Evolutionary conservation across 2,329 filamentous ascomycete species (phyloP), one percentile per base, ranked within the genome.

Genomic region (Camptophora hylomeconis): DNA sequence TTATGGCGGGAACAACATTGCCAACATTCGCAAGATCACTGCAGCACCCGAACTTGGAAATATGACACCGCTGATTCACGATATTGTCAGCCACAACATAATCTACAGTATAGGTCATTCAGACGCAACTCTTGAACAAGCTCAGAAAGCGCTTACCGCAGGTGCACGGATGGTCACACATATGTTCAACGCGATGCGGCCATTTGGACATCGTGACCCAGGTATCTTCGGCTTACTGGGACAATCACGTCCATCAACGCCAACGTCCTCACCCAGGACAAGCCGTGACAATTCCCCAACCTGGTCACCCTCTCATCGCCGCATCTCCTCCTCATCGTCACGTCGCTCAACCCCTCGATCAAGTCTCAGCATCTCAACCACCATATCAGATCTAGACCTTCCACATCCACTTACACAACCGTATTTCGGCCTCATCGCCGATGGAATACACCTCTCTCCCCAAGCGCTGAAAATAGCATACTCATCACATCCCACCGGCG

Each of bases 131-230:
- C 92, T 87, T 49, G 81, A 92, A 53, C 67, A 87, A 49, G 82
- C 80, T 1, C 72, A 76, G 3, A 57, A 61, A 4, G 80, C 80
- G 12, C 69, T 89, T 3, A 62, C 60, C n/a, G 66, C 73, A 5
- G 84, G 84, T 28, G 81, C 80, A 2, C 80, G 70, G 26, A 92
- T 92, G 81, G 80, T 93, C 41, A 93, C 84, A 0, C 84, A 93
- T 48, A 65, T 93, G 2, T 93, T 92, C 69, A 93, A 93, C 51
- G 84, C 84, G 15, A 93, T 93, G 84, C 69, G 75, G 1, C 83
- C 83, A 9, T 71, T 92, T 28, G 81, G 89, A 52, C 83, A 94
- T 61, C 78, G 86, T 33, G 84, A 93, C 53, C 84, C 86, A 0
- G 84, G 84, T 20, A 74, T 93, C 44, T 92, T 92, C 50, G 86